Percentiles rank a stretch among this genome's conserved stretches.
Conservation (phyloP, 2,329 filamentous ascomycete genomes). For the Alternaria ventricosa region DNA sequence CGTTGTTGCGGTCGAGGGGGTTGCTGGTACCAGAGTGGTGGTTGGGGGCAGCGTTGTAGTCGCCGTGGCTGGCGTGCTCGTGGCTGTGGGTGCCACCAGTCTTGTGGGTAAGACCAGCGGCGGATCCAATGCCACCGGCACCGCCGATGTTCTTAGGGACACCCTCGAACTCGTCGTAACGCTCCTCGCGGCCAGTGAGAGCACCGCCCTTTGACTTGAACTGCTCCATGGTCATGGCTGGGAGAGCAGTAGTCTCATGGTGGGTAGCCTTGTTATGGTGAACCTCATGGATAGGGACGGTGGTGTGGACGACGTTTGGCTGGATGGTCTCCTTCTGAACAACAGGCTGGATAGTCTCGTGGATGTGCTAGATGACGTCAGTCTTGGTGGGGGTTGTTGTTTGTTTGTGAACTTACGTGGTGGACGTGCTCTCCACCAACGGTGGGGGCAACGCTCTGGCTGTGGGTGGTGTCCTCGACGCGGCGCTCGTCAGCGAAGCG, state of each 20-base stretch:
- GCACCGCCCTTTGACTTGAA: slow-evolving; percentile 65
- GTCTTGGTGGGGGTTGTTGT: neutral
- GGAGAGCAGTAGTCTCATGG: slow-evolving; percentile 69
- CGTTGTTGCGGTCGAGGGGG: slow-evolving; percentile 14
- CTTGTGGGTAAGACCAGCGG: slow-evolving; percentile 26
- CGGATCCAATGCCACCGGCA: slow-evolving; percentile 19
- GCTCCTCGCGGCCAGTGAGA: slow-evolving; percentile 61
- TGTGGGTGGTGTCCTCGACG: slow-evolving; percentile 58
- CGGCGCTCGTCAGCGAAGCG: slow-evolving; percentile 61
- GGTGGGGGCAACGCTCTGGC: slow-evolving; percentile 55
- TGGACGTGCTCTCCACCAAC: slow-evolving; percentile 69
- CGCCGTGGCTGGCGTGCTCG: slow-evolving; percentile 24
- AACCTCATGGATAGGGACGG: slow-evolving; percentile 73
- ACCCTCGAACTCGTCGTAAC: slow-evolving; percentile 66
- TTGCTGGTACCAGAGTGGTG: slow-evolving; percentile 10
- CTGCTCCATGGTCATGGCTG: slow-evolving; percentile 68
- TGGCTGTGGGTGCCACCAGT: slow-evolving; percentile 14
- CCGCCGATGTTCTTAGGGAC: slow-evolving; percentile 61
- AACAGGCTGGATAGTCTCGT: slow-evolving; percentile 74
- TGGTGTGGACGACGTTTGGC: slow-evolving; percentile 73
- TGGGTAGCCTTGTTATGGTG: slow-evolving; percentile 72
- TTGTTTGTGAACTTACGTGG: slow-evolving; percentile 49
- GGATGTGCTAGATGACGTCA: slow-evolving; percentile 55
- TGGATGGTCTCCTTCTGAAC: slow-evolving; percentile 73
- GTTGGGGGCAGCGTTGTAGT: slow-evolving; percentile 16